phyloP scores from a whole-genome alignment of 2,329 filamentous ascomycete genomes.

The Lizonia empirigonia region DNA sequence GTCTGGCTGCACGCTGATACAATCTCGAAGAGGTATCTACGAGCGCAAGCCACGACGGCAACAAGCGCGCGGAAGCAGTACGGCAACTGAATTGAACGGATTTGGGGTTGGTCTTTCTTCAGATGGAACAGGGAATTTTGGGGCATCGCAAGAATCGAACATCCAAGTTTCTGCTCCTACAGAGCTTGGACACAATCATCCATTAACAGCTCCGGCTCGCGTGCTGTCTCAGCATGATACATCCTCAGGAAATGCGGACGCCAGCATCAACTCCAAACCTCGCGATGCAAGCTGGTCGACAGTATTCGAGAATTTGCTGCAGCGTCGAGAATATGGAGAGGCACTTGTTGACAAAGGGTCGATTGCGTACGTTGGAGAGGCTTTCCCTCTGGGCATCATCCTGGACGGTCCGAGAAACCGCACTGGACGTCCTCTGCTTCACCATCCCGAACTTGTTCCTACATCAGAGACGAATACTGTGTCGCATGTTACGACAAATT shows the following conservation, averaged over 20 bases:
- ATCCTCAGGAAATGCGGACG: neutral
- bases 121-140: neutral
- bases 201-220: neutral
- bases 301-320: slow-evolving; percentile 4
- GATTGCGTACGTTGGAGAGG: slow-evolving; percentile 8
- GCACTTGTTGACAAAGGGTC: slow-evolving; percentile 6
- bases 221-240: neutral
- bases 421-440: slow-evolving; percentile 1
- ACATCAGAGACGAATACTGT: neutral
- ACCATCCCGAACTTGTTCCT: neutral
- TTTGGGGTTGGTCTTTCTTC: neutral
- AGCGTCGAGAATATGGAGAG: neutral
- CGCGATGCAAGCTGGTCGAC: slow-evolving; percentile 9
- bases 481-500: neutral
- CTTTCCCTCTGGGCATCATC: slow-evolving; percentile 6
- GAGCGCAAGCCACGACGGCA: slow-evolving; percentile 9
- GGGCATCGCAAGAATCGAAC: neutral
- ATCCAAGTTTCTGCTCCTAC: neutral
- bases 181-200: neutral
- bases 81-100: neutral
- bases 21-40: slow-evolving; percentile 14
- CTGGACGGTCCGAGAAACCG: neutral
- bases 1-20: slow-evolving; percentile 1
- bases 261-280: neutral
- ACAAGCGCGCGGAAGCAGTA: neutral